Evolutionary conservation across 1,139 yeast genomes (phyloP).

Genomic region (Saccharomyces hybrid): DNA sequence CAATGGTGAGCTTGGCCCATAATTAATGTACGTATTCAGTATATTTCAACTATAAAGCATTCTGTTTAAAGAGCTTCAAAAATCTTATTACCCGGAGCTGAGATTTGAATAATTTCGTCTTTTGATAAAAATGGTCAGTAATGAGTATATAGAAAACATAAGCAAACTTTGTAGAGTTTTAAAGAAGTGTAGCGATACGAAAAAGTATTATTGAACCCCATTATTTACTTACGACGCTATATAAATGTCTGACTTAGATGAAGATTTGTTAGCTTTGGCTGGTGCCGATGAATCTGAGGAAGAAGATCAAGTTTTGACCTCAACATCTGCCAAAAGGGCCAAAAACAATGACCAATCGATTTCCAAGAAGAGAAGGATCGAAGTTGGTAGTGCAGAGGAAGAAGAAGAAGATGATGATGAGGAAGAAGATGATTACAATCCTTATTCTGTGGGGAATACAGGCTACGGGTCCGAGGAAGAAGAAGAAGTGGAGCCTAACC

Average conservation of each 20-base stretch:
- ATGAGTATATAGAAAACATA: too few species aligned
- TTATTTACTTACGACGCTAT: not conserved
- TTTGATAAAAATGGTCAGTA: too few species aligned
- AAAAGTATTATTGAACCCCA: not conserved
- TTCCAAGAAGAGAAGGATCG: conserved; percentile 28
- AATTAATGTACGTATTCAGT: too few species aligned
- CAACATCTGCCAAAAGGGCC: conserved; percentile 23
- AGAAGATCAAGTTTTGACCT: conserved; percentile 31
- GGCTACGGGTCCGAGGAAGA: conserved; percentile 17
- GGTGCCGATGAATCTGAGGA: conserved; percentile 50
- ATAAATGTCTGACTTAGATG: conserved; percentile 61
- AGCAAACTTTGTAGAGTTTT: not conserved
- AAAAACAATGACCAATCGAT: conserved; percentile 22
- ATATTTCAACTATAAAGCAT: too few species aligned
- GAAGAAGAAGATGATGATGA: conserved; percentile 15
- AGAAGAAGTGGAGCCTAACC: conserved; percentile 37
- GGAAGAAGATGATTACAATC: conserved; percentile 31
- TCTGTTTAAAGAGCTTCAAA: too few species aligned
- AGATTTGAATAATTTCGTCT: too few species aligned
- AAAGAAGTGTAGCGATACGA: too few species aligned
- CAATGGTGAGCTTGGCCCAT: not conserved
- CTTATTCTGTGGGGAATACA: conserved; percentile 19
- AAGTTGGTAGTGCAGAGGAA: conserved; percentile 30
- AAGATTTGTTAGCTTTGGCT: conserved; percentile 85
- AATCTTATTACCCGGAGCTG: too few species aligned